These are phyloP conservation scores for Diaporthe sp. DNA, from an alignment of 2,329 filamentous ascomycete genomes.

Conservation along the genomic window DNA sequence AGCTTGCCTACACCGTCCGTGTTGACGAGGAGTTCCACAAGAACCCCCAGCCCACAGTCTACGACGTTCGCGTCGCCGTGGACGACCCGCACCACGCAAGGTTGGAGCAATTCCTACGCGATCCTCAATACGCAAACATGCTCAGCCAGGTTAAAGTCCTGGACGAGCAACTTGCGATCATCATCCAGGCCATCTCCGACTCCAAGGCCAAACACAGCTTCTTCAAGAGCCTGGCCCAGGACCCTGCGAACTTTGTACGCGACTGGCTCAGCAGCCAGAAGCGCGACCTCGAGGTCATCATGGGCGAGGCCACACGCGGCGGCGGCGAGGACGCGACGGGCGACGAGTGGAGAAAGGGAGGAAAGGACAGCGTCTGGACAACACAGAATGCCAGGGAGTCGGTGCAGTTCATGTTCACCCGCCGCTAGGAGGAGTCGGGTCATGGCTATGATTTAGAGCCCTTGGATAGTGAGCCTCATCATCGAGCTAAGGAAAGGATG, in stretches of 20 bases:
- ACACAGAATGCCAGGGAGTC: slow-evolving; percentile 72
- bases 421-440: slow-evolving; percentile 14
- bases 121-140: slow-evolving; percentile 76
- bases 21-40: slow-evolving; percentile 88
- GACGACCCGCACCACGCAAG: slow-evolving; percentile 83
- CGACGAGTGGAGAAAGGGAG: slow-evolving; percentile 78
- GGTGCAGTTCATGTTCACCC: slow-evolving; percentile 67
- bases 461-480: not conserved
- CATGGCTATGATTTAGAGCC: not conserved
- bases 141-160: slow-evolving; percentile 81
- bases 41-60: slow-evolving; percentile 82
- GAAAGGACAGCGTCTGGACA: slow-evolving; percentile 66
- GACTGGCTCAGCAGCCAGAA: slow-evolving; percentile 94
- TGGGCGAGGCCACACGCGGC: slow-evolving; percentile 82
- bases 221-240: slow-evolving; percentile 80
- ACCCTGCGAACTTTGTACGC: slow-evolving; percentile 86
- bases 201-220: slow-evolving; percentile 94
- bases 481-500: not conserved
- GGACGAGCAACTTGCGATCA: slow-evolving; percentile 87
- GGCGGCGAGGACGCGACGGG: slow-evolving; percentile 66
- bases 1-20: slow-evolving; percentile 91
- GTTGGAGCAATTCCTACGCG: slow-evolving; percentile 74
- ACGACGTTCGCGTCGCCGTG: slow-evolving; percentile 87
- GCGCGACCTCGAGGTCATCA: slow-evolving; percentile 87
- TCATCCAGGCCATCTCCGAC: slow-evolving; percentile 85